phyloP scores from a whole-genome alignment of 176 grass and related monocot species.

The Pontederia paniculata region DNA sequence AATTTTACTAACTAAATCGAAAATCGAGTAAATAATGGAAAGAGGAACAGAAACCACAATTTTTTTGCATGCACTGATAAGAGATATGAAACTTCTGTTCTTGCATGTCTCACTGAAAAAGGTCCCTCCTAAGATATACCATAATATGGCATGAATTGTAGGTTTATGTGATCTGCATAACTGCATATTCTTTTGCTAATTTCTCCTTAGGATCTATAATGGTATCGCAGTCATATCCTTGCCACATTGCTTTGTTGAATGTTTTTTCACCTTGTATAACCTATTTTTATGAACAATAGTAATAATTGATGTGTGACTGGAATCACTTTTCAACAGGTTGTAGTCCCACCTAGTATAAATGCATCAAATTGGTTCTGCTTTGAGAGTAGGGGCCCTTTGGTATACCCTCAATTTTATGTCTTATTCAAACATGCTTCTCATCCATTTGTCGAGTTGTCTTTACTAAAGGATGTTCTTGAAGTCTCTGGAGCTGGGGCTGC shows the following conservation, averaged over 20 bases:
- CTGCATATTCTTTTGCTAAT: no score
- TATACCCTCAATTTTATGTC: slow-evolving; percentile 82
- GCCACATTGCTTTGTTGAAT: neutral
- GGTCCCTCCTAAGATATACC: no score
- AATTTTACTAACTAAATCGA: no score
- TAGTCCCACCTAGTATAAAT: slow-evolving; percentile 65
- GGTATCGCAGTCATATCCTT: no score
- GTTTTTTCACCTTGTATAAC: neutral
- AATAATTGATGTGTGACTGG: neutral
- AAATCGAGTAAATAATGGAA: no score
- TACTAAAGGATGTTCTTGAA: slow-evolving; percentile 20
- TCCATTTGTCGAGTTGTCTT: slow-evolving; percentile 26
- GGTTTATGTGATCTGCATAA: no score
- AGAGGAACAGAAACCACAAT: no score
- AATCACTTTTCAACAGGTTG: slow-evolving; percentile 47
- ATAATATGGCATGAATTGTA: no score
- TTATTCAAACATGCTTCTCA: slow-evolving; percentile 14
- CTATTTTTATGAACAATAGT: neutral
- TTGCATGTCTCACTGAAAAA: no score
- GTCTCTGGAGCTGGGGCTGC: slow-evolving; percentile 53
- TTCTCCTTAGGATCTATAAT: no score
- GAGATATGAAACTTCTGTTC: no score
- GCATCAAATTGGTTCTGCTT: slow-evolving; percentile 63
- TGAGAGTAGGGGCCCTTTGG: slow-evolving; percentile 37
- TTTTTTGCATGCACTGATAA: no score